phyloP scores from a whole-genome alignment of 75 land plant species.

The Ceratopteris richardii region DNA sequence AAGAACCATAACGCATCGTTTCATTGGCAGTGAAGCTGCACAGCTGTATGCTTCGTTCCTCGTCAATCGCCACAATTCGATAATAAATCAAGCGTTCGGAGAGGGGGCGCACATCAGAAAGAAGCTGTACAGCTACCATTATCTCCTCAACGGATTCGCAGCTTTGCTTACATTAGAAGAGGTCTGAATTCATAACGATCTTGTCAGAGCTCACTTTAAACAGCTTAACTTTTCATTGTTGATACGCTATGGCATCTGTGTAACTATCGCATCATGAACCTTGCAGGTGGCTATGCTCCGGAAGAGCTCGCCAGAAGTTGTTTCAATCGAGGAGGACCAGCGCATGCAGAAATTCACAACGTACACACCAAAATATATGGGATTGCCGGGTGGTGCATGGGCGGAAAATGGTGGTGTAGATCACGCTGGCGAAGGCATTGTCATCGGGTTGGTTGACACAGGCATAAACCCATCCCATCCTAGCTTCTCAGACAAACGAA shows the following conservation, averaged over 20 bases:
- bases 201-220: no score
- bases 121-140: slow-evolving; percentile 86
- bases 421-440: slow-evolving; percentile 68
- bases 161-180: slow-evolving; percentile 56
- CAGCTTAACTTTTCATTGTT: no score
- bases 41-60: slow-evolving; percentile 9
- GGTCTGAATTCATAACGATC: no score
- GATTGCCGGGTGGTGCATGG: slow-evolving; percentile 76
- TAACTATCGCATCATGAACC: no score
- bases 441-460: slow-evolving; percentile 80
- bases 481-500: slow-evolving; percentile 46
- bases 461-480: slow-evolving; percentile 79
- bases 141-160: slow-evolving; percentile 80
- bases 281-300: not conserved
- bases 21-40: slow-evolving; percentile 1
- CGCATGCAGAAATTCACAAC: slow-evolving; percentile 62
- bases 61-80: not conserved
- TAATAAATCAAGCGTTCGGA: slow-evolving; percentile 31
- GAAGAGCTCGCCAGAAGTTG: slow-evolving; percentile 36
- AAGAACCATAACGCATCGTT: no score
- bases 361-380: slow-evolving; percentile 71
- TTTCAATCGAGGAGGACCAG: slow-evolving; percentile 56
- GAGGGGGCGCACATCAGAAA: slow-evolving; percentile 40
- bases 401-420: slow-evolving; percentile 55
- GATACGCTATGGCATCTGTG: no score